Conservation (phyloP, 768 basidiomycete genomes). For the Suillus weaverae region DNA sequence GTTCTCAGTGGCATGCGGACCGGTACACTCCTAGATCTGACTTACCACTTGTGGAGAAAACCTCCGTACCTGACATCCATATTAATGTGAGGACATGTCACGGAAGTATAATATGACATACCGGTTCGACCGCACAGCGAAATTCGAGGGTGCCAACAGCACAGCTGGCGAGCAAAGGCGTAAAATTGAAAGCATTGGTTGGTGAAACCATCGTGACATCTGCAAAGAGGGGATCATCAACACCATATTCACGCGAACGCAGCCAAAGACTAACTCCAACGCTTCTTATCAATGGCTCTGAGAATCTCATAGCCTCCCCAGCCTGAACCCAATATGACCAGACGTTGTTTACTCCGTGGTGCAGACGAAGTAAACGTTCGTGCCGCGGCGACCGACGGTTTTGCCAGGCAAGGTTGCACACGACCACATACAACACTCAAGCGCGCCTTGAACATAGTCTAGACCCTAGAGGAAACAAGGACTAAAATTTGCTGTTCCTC, state of each 20-base stretch:
- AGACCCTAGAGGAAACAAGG: neutral
- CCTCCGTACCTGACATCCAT: slow-evolving; percentile 45
- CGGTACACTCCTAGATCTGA: neutral
- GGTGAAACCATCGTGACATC: slow-evolving; percentile 71
- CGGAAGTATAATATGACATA: slow-evolving; percentile 35
- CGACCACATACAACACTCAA: slow-evolving; percentile 10
- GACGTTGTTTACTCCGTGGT: slow-evolving; percentile 36
- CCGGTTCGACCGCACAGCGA: slow-evolving; percentile 77
- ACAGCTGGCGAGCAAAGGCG: slow-evolving; percentile 51
- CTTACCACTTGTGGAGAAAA: slow-evolving; percentile 58
- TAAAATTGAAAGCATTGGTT: slow-evolving; percentile 43
- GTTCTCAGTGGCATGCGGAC: neutral
- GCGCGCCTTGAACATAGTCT: slow-evolving; percentile 19
- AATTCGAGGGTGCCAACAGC: slow-evolving; percentile 86
- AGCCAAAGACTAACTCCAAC: slow-evolving; percentile 53
- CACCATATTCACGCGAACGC: neutral
- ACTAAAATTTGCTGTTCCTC: neutral
- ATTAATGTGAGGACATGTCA: slow-evolving; percentile 8
- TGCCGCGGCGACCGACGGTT: slow-evolving; percentile 3
- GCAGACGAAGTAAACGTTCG: slow-evolving; percentile 43
- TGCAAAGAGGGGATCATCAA: slow-evolving; percentile 26
- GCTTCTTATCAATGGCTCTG: slow-evolving; percentile 65
- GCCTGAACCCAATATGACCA: slow-evolving; percentile 74
- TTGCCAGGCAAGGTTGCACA: neutral
- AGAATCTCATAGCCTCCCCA: slow-evolving; percentile 79